These are phyloP conservation scores for Suillus bovinus DNA, from an alignment of 768 basidiomycete genomes.

Conservation along the genomic window DNA sequence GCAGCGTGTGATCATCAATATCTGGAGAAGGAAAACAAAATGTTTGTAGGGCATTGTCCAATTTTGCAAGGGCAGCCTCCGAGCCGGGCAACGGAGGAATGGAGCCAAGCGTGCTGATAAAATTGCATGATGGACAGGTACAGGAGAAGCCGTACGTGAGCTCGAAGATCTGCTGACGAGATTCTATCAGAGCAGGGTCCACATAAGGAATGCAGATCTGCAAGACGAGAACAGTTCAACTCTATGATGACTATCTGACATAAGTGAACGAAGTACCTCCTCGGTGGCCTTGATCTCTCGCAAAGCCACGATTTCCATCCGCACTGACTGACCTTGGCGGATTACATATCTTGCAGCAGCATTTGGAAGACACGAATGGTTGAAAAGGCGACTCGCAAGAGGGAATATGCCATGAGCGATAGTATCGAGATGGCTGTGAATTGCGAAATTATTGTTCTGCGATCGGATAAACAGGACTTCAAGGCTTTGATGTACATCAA, in stretches of 20 bases:
- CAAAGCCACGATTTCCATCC: slow-evolving; percentile 69
- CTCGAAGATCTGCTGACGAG: slow-evolving; percentile 57
- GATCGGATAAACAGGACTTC: slow-evolving; percentile 56
- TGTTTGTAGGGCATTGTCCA: slow-evolving; percentile 36
- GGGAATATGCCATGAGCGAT: slow-evolving; percentile 79
- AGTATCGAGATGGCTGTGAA: slow-evolving; percentile 71
- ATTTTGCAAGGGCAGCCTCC: slow-evolving; percentile 13
- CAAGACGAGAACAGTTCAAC: neutral
- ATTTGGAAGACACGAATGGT: slow-evolving; percentile 81
- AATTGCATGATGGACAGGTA: slow-evolving; percentile 56
- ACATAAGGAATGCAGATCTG: slow-evolving; percentile 78
- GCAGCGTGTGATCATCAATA: slow-evolving; percentile 19
- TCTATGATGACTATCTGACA: slow-evolving; percentile 4
- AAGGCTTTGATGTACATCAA: slow-evolving; percentile 22
- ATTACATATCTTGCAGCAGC: slow-evolving; percentile 63
- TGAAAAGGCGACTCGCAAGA: slow-evolving; percentile 75
- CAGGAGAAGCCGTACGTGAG: slow-evolving; percentile 71
- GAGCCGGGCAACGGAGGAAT: slow-evolving; percentile 41
- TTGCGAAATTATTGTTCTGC: slow-evolving; percentile 79
- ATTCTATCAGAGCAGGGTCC: slow-evolving; percentile 70
- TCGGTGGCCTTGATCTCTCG: slow-evolving; percentile 55
- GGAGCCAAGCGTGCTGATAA: slow-evolving; percentile 38
- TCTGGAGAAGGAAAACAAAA: slow-evolving; percentile 37
- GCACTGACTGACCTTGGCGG: slow-evolving; percentile 34
- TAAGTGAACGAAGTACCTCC: slow-evolving; percentile 49